Base-by-base conservation (phyloP, 345 rosid genomes). In the Heritiera littoralis region DNA sequence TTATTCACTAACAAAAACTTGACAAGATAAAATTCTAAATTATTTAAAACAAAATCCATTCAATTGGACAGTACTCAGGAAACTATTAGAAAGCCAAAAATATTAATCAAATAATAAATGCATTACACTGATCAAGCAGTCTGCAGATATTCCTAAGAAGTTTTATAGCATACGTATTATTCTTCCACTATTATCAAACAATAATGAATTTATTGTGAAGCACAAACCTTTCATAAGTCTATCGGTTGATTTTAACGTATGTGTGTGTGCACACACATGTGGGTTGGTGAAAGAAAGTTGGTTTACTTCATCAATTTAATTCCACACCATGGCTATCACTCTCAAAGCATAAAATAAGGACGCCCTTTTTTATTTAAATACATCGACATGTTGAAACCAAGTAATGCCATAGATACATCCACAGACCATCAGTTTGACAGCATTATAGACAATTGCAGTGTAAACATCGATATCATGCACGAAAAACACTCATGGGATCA, bases 381-480 rank as follows among this genome's bases (percentile, higher is more conserved):
- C 40, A 48, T 6, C 40, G 11, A 68, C 72, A 46, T 23, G 56
- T 14, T 69, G 48, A 48, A 48, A 51, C 75, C 60, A 51, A 72
- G 75, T 48, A n/a, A 67, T 49, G 15, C 18, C 13, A 72, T 18
- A 23, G 49, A 81, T 61, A 77, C 54, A 59, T 38, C 56, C 30
- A 76, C 48, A 48, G 11, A 45, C 23, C 48, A 23, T 38, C 30
- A 15, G 56, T 41, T 18, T 63, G 15, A 79, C 46, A 60, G 32
- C 10, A 59, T 20, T 59, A n/a, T 59, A 75, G n/a, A 59, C 55
- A 59, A 13, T 28, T 43, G 12, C 51, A 65, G 38, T 23, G 67
- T 35, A 64, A 60, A 38, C 56, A 60, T 20, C 54, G 52, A 69
- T 54, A 52, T 4, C 61, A 17, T 32, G 61, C 60, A 72, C 4